Conservation (phyloP, 306 rosid genomes). For the Trifolium dubium region DNA sequence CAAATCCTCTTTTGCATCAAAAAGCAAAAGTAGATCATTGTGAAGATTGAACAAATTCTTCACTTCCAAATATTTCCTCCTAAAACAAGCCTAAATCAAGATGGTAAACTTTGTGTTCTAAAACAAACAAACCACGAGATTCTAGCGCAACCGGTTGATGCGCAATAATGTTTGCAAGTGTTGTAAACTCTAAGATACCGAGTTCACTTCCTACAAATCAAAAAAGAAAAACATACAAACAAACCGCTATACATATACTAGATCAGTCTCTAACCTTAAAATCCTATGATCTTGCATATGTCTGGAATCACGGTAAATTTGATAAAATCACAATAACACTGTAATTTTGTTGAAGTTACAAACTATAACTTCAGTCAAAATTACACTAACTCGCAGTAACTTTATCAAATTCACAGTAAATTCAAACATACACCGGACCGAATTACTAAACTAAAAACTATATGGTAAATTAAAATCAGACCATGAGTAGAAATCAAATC, state of each 20-base stretch:
- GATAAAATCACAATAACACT: background rate
- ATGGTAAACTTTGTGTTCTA: conserved; percentile 43
- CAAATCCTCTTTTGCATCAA: conserved; percentile 46
- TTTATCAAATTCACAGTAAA: background rate
- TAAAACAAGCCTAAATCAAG: conserved; percentile 46
- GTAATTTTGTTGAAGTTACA: background rate
- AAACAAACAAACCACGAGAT: conserved; percentile 37
- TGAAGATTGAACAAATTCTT: conserved; percentile 47
- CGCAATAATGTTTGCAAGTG: no score
- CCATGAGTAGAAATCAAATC: conserved; percentile 36
- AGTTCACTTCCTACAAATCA: background rate
- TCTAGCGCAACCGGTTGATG: background rate
- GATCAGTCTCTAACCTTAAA: conserved; percentile 55
- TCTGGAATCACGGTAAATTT: background rate
- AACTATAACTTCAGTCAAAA: background rate
- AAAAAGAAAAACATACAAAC: conserved; percentile 39
- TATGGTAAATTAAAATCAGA: conserved; percentile 31
- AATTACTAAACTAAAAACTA: conserved; percentile 33
- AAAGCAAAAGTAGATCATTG: conserved; percentile 50
- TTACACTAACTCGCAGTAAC: background rate
- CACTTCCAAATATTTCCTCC: conserved; percentile 42
- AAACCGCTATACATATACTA: conserved; percentile 69
- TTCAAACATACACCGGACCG: background rate
- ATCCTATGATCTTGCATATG: conserved; percentile 49
- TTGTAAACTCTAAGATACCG: background rate